phyloP scores from a whole-genome alignment of 345 rosid genomes.

The Populus davidiana region DNA sequence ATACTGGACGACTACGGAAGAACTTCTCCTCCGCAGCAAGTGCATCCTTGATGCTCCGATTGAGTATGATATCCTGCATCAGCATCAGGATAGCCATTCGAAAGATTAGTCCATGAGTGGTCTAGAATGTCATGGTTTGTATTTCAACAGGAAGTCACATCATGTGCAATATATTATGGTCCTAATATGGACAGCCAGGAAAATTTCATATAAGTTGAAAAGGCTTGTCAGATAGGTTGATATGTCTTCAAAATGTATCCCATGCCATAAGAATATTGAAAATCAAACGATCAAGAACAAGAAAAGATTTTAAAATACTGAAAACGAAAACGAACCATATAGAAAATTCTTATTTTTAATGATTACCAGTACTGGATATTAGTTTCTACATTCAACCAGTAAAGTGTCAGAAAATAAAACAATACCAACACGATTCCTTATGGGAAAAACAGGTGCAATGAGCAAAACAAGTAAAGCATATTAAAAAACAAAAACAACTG shows the following conservation, averaged over 20 bases:
- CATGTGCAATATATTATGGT: background rate
- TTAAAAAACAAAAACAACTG: background rate
- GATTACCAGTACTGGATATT: background rate
- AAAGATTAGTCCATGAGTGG: background rate
- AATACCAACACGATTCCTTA: background rate
- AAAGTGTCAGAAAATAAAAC: background rate
- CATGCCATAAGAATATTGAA: background rate
- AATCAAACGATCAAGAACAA: background rate
- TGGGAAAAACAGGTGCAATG: background rate
- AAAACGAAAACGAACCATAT: background rate
- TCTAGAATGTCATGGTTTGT: background rate
- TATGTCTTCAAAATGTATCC: background rate
- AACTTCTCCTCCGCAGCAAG: constrained; percentile 86
- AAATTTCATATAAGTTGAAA: background rate
- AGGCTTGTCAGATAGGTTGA: background rate
- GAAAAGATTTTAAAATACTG: background rate
- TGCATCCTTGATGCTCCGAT: constrained; percentile 92
- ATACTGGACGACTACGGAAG: constrained; percentile 90
- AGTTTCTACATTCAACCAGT: too few species aligned
- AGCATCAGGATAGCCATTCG: constrained; percentile 3
- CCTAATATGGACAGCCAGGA: background rate
- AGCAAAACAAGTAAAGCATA: background rate
- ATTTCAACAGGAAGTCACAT: background rate
- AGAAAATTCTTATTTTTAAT: background rate
- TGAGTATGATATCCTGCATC: constrained; percentile 69